Evolutionary conservation across 164 flowering plant genomes (phyloP).

Genomic region (Berberis vulgaris): DNA sequence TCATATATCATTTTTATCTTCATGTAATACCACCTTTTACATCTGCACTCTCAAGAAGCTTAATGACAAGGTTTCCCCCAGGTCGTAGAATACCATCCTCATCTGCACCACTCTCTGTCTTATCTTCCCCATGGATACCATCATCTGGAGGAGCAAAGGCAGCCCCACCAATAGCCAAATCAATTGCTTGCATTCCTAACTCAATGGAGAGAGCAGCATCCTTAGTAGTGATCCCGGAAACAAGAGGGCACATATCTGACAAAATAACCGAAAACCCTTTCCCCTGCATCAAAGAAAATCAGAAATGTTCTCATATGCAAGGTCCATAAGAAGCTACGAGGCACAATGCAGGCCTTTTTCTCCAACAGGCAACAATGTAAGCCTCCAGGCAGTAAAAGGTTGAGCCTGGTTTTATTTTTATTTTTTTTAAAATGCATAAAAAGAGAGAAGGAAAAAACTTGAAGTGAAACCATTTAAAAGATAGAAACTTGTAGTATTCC

Average conservation of each 20-base stretch:
- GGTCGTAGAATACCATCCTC: slow-evolving; percentile 41
- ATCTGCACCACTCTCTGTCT: slow-evolving; percentile 13
- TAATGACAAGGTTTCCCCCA: slow-evolving; percentile 83
- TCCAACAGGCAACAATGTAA: too few relatives aligned
- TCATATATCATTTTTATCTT: neutral
- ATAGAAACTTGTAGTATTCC: too few relatives aligned
- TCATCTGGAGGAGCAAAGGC: slow-evolving; percentile 18
- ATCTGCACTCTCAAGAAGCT: slow-evolving; percentile 89
- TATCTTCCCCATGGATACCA: slow-evolving; percentile 14
- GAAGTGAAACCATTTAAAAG: too few relatives aligned
- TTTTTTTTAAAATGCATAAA: too few relatives aligned
- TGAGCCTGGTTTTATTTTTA: too few relatives aligned
- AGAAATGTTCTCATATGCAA: neutral
- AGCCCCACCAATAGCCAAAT: slow-evolving; percentile 62
- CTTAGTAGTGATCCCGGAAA: slow-evolving; percentile 76
- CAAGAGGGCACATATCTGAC: slow-evolving; percentile 93
- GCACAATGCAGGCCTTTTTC: too few relatives aligned
- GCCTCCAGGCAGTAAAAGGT: too few relatives aligned
- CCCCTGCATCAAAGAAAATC: slow-evolving; percentile 32
- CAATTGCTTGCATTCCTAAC: slow-evolving; percentile 77
- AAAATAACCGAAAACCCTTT: slow-evolving; percentile 81
- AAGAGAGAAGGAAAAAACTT: too few relatives aligned
- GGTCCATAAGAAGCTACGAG: neutral
- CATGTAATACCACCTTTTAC: slow-evolving; percentile 39
- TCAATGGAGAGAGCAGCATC: slow-evolving; percentile 83